A percentile compares a stretch with the other conserved stretches of the same genome.
These are phyloP conservation scores for Triticum timopheevii DNA, from an alignment of 176 grass and related monocot species.

Conservation along the genomic window DNA sequence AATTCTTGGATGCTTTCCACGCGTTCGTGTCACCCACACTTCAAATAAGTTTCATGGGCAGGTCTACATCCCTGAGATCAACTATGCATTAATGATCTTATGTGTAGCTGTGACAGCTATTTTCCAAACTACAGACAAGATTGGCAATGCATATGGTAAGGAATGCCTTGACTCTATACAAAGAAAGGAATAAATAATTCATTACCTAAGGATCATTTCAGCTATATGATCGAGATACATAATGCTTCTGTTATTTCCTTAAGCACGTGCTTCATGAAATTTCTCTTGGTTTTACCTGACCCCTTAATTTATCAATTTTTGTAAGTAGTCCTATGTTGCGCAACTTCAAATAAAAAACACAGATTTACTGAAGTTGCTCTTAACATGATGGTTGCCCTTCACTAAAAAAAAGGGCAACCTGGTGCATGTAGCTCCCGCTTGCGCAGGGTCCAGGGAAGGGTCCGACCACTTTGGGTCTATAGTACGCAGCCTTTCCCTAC, in stretches of 20 bases:
- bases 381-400: neutral
- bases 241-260: neutral
- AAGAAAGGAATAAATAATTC: too few relatives aligned
- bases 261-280: neutral
- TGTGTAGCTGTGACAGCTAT: conserved; percentile 53
- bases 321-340: too few relatives aligned
- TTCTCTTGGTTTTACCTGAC: neutral
- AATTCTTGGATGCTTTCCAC: conserved; percentile 63
- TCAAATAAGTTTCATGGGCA: conserved; percentile 62
- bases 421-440: too few relatives aligned
- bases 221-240: neutral
- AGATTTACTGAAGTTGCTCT: neutral
- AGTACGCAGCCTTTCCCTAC: too few relatives aligned
- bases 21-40: conserved; percentile 61
- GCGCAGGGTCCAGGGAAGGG: too few relatives aligned
- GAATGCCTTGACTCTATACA: neutral
- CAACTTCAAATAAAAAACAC: neutral
- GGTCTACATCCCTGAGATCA: conserved; percentile 75
- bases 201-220: neutral
- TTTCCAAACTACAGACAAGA: conserved; percentile 67
- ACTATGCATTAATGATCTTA: conserved; percentile 57
- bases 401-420: too few relatives aligned
- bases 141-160: conserved; percentile 75
- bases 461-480: too few relatives aligned
- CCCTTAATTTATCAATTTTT: too few relatives aligned